A percentile compares a stretch with the other conserved stretches of the same genome.
These are phyloP conservation scores for Pecoramyces ruminantium DNA, from an alignment of 192 early-diverging fungal genomes.

Conservation along the genomic window DNA sequence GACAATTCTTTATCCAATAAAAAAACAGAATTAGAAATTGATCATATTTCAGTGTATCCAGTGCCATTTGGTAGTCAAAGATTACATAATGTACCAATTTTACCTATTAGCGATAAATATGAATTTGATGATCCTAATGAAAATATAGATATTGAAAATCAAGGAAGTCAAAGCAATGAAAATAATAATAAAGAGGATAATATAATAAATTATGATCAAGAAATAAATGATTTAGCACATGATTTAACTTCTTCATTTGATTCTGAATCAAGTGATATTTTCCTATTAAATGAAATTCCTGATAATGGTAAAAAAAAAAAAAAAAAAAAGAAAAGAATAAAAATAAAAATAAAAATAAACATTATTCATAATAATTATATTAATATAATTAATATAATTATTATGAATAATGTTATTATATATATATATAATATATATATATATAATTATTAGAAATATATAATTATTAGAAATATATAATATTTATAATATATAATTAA, in stretches of 20 bases:
- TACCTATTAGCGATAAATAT: not conserved
- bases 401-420: too few species aligned
- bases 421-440: too few species aligned
- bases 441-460: too few species aligned
- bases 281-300: not conserved
- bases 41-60: not conserved
- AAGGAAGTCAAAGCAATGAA: too few species aligned
- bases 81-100: not conserved
- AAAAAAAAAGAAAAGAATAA: not conserved
- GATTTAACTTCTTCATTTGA: not conserved
- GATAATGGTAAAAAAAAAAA: not conserved
- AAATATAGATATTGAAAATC: too few species aligned
- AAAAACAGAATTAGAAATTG: not conserved
- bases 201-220: not conserved
- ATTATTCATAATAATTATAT: too few species aligned
- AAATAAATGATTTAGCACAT: not conserved
- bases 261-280: not conserved
- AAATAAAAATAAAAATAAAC: not conserved
- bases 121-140: not conserved
- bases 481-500: too few species aligned
- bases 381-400: too few species aligned
- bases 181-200: too few species aligned
- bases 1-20: not conserved
- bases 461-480: too few species aligned
- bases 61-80: not conserved